Base-by-base conservation (phyloP, 2,329 filamentous ascomycete species). In the Rhynchosporium graminicola region DNA sequence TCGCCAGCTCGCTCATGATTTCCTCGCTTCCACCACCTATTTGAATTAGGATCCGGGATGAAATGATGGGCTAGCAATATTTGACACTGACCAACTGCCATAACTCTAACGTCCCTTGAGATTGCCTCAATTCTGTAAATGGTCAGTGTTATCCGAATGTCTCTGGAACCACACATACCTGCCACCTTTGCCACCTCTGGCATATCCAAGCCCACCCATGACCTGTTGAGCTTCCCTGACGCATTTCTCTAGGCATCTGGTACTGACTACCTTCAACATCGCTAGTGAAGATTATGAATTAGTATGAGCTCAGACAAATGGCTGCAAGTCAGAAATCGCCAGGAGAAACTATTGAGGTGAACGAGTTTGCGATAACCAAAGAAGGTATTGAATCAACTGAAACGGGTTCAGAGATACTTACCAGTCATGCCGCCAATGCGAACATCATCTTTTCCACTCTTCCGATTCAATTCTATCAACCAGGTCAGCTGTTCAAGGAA, bases 401-500 rank as follows among this genome's bases (percentile, higher is more conserved):
- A n/a, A 45, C 13, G 7, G 2, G 7, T 45, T 26, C 31, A 13
- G 6, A 20, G 13, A 36, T 10, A 15, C 51, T 5, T 42, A 54
- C 51, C 51, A 15, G 80, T 82, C 74, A 80, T 78, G 0, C 81
- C 80, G 1, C 80, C 80, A 40, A 83, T 77, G 45, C 79, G 77
- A 10, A 78, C 72, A 42, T 76, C 71, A 57, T 75, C 61, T 4
- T 57, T 31, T 60, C 64, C 63, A 45, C 36, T 61, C 46, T 68
- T 68, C 42, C 68, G 45, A 64, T 47, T 65, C 5, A 67, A 8
- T 52, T 73, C 71, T 55, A 73, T 69, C 52, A 73, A 40, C 70
- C 69, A 83, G 4, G 82, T 83, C 2, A 87, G 75, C 70, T 87
- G 84, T 68, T 88, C 85, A 62, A 87, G 72, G 76, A 84, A 87